A percentile compares a stretch with the other conserved stretches of the same genome.
Evolutionary conservation across 2,329 filamentous ascomycete species (phyloP).

Genomic region (Sclerotinia glacialis): DNA sequence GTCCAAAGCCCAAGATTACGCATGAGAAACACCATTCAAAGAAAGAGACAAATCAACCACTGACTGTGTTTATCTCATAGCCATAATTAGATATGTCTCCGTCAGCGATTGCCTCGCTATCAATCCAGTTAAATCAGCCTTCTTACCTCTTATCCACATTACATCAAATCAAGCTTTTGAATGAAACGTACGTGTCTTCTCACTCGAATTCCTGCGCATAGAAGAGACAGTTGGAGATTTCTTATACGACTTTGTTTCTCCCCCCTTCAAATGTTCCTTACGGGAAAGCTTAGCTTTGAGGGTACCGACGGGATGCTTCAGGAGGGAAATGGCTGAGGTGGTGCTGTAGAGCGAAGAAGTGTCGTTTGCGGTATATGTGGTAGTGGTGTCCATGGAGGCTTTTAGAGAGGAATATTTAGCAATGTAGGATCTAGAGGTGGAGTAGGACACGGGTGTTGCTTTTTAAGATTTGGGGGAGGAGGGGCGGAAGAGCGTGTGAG

Average conservation of each 20-base stretch:
- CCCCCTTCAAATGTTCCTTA: background rate
- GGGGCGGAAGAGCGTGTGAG: slow-evolving; percentile 31
- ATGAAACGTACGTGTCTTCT: slow-evolving; percentile 13
- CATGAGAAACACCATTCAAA: background rate
- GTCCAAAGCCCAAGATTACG: background rate
- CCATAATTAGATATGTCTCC: slow-evolving; percentile 27
- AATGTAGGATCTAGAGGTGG: slow-evolving; percentile 25
- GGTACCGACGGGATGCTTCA: slow-evolving; percentile 25
- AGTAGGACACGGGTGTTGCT: slow-evolving; percentile 11
- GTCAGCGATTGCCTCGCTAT: slow-evolving; percentile 11
- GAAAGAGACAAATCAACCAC: background rate
- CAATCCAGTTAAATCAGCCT: background rate
- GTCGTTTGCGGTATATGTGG: slow-evolving; percentile 22
- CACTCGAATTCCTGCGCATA: background rate
- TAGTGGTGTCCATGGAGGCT: slow-evolving; percentile 1
- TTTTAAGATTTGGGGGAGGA: slow-evolving; percentile 30
- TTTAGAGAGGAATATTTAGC: background rate
- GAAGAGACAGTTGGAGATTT: background rate
- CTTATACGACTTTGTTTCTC: background rate
- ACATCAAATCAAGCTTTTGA: background rate
- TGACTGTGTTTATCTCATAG: slow-evolving; percentile 24
- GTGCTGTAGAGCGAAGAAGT: slow-evolving; percentile 32
- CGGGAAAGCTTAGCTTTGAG: background rate
- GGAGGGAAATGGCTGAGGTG: slow-evolving; percentile 32
- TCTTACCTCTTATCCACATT: background rate